Evolutionary conservation across 176 grass and related monocot genomes (phyloP).

Genomic region (Phyllostachys edulis): DNA sequence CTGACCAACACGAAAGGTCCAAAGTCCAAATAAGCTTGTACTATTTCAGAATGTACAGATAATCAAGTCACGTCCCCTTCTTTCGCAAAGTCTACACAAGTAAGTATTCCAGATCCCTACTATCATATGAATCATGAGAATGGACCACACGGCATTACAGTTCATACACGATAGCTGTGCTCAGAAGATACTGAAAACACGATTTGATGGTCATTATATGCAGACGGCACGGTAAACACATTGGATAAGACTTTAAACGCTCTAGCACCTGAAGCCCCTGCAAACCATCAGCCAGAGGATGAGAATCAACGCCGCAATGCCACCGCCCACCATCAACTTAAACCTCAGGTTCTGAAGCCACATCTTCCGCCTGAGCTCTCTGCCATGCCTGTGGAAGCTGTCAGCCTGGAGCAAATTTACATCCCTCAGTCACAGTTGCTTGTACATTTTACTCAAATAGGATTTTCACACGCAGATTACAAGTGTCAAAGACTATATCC

Average conservation of each 20-base stretch:
- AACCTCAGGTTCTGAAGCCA: slow-evolving; percentile 95
- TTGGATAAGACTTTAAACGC: background rate
- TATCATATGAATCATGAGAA: slow-evolving; percentile 2
- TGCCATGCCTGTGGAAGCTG: slow-evolving; percentile 93
- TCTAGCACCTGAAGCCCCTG: slow-evolving; percentile 71
- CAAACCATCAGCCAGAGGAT: slow-evolving; percentile 85
- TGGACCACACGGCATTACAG: background rate
- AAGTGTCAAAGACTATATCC: background rate
- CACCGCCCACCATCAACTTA: slow-evolving; percentile 82
- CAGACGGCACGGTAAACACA: slow-evolving; percentile 30
- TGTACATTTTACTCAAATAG: background rate
- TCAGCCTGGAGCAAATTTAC: slow-evolving; percentile 62
- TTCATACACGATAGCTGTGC: background rate
- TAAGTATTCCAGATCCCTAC: slow-evolving; percentile 26
- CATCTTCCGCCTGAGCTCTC: slow-evolving; percentile 94
- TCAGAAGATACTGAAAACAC: background rate
- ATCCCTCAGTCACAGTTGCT: background rate
- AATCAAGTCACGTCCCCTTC: background rate
- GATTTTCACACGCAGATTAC: background rate
- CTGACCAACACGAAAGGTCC: background rate
- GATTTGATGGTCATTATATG: slow-evolving; percentile 30
- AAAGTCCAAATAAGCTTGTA: background rate
- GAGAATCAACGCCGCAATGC: slow-evolving; percentile 47
- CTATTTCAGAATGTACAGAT: slow-evolving; percentile 43
- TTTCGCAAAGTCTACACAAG: background rate